These are phyloP conservation scores for Mortierella sp. DNA, from an alignment of 371 early-diverging fungal species.

Conservation along the genomic window DNA sequence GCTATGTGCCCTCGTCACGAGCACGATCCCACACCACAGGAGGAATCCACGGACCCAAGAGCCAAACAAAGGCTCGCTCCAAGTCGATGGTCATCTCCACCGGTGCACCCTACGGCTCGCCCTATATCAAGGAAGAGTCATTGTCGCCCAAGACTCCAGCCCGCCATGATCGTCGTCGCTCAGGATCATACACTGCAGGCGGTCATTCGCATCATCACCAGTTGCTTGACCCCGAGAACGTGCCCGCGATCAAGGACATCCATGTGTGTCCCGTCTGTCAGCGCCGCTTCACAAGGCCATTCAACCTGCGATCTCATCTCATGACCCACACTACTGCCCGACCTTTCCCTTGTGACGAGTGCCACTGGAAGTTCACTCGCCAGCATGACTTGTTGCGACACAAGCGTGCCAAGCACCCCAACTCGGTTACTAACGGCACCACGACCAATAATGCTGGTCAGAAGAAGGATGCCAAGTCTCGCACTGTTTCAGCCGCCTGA, in stretches of 20 bases:
- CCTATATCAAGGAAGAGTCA: slow-evolving; percentile 19
- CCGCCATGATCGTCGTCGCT: slow-evolving; percentile 44
- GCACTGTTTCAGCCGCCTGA: too few species aligned
- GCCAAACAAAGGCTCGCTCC: slow-evolving; percentile 10
- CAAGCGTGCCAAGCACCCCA: slow-evolving; percentile 48
- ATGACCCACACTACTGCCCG: slow-evolving; percentile 74
- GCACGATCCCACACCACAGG: too few species aligned
- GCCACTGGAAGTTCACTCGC: slow-evolving; percentile 70
- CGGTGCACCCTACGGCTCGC: slow-evolving; percentile 17
- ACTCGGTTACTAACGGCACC: too few species aligned
- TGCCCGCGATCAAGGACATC: slow-evolving; percentile 45
- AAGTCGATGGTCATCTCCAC: slow-evolving; percentile 17
- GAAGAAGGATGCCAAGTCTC: too few species aligned
- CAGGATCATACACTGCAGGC: too few species aligned
- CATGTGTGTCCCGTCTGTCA: slow-evolving; percentile 63
- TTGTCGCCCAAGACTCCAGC: slow-evolving; percentile 20
- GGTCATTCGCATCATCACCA: slow-evolving; percentile 21
- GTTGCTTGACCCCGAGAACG: slow-evolving; percentile 20
- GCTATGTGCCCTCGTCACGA: slow-evolving; percentile 1
- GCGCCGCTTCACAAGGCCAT: slow-evolving; percentile 70
- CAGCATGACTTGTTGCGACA: slow-evolving; percentile 87
- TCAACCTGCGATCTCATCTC: slow-evolving; percentile 69
- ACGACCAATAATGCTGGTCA: too few species aligned
- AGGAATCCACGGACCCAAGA: not conserved
- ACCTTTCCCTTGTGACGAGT: slow-evolving; percentile 74